phyloP scores from a whole-genome alignment of 208 protist genomes.

The Wallacemonas sp. region DNA sequence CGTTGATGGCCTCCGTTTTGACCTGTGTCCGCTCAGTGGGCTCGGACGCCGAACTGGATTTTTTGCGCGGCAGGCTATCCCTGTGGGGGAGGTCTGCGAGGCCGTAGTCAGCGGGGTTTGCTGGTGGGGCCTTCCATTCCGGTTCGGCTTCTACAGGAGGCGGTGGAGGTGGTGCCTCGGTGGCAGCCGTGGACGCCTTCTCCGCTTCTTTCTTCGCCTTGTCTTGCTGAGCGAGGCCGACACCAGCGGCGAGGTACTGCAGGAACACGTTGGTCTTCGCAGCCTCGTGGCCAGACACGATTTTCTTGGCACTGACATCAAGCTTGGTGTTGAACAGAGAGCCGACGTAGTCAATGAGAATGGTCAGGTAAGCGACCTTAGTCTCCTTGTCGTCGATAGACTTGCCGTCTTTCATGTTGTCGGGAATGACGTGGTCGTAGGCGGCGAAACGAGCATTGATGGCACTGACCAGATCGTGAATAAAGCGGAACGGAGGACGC shows the following conservation, averaged over 20 bases:
- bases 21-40: neutral
- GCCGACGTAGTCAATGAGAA: conserved; percentile 68
- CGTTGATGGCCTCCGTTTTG: conserved; percentile 5
- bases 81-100: conserved; percentile 14
- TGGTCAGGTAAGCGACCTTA: conserved; percentile 82
- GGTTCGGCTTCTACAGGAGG: conserved; percentile 4
- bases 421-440: conserved; percentile 69
- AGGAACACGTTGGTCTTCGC: conserved; percentile 91
- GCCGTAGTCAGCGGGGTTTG: conserved; percentile 10
- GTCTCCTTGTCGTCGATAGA: conserved; percentile 84
- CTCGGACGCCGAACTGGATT: conserved; percentile 9
- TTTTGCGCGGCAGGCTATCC: conserved; percentile 23
- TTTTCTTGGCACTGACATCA: conserved; percentile 85
- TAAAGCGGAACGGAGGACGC: conserved; percentile 89
- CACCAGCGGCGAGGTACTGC: conserved; percentile 74
- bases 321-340: conserved; percentile 63
- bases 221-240: conserved; percentile 78
- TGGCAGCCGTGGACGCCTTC: neutral
- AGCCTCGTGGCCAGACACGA: conserved; percentile 82
- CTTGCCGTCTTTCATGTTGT: conserved; percentile 42
- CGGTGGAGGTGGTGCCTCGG: neutral
- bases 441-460: conserved; percentile 75
- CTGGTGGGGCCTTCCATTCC: neutral
- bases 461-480: conserved; percentile 80
- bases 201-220: conserved; percentile 32